Evolutionary conservation across 257 asterid species (phyloP).

Genomic region (Nyctanthes arbortristis): DNA sequence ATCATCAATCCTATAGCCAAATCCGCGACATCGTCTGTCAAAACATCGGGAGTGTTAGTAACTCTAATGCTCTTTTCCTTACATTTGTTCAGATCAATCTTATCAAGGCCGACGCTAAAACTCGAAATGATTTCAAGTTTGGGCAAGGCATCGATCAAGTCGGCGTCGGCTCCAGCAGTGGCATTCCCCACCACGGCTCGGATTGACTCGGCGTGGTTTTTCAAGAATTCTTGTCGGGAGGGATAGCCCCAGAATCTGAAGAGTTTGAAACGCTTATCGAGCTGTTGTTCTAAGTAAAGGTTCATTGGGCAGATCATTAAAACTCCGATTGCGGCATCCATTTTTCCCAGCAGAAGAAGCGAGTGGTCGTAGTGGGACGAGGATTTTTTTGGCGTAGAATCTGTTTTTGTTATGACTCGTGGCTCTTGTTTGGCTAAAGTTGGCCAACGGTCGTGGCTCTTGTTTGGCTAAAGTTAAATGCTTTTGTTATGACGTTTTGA

Average conservation of each 20-base stretch:
- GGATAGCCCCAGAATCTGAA: slow-evolving; percentile 56
- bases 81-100: slow-evolving; percentile 64
- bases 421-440: too few relatives aligned
- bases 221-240: slow-evolving; percentile 29
- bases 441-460: too few relatives aligned
- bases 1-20: slow-evolving; percentile 53
- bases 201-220: slow-evolving; percentile 41
- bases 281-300: slow-evolving; percentile 61
- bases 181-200: slow-evolving; percentile 63
- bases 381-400: not conserved
- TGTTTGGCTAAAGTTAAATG: too few relatives aligned
- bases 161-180: slow-evolving; percentile 56
- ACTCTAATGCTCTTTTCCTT: slow-evolving; percentile 69
- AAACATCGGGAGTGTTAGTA: slow-evolving; percentile 82
- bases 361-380: not conserved
- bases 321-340: slow-evolving; percentile 55
- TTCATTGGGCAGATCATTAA: slow-evolving; percentile 60
- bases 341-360: slow-evolving; percentile 5
- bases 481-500: too few relatives aligned
- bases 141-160: slow-evolving; percentile 59
- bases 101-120: slow-evolving; percentile 77
- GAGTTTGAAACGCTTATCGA: slow-evolving; percentile 63
- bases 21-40: slow-evolving; percentile 80
- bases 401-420: not conserved
- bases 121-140: slow-evolving; percentile 67